A percentile compares a stretch with the other conserved stretches of the same genome.
phyloP scores from a whole-genome alignment of 495 filamentous ascomycete genomes.

The Bombardia bombarda region DNA sequence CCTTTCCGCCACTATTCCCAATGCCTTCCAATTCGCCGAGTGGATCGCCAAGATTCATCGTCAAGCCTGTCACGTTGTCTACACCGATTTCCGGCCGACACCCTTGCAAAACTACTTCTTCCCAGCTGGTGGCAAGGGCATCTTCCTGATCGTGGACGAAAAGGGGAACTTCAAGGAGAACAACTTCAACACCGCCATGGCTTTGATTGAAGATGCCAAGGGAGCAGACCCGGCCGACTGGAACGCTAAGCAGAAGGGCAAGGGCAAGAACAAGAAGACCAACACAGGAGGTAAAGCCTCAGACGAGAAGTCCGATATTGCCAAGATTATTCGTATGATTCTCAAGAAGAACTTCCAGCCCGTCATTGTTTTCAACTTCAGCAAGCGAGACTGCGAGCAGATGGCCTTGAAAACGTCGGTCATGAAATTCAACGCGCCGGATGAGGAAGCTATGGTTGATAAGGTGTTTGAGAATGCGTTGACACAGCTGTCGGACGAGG shows the following conservation, averaged over 20 bases:
- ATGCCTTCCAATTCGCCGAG: slow-evolving; percentile 98
- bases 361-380: slow-evolving; percentile 98
- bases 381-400: slow-evolving; percentile 89
- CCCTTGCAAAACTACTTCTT: slow-evolving; percentile 97
- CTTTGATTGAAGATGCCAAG: slow-evolving; percentile 75
- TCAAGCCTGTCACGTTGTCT: slow-evolving; percentile 96
- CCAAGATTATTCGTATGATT: slow-evolving; percentile 97
- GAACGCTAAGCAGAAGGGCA: slow-evolving; percentile 70
- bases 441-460: slow-evolving; percentile 87
- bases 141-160: slow-evolving; percentile 92
- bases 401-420: slow-evolving; percentile 75
- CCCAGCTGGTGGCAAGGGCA: slow-evolving; percentile 85
- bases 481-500: slow-evolving; percentile 82
- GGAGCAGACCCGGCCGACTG: slow-evolving; percentile 75
- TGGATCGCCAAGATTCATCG: slow-evolving; percentile 97
- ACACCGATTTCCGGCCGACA: slow-evolving; percentile 95
- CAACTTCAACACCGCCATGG: slow-evolving; percentile 95
- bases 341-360: slow-evolving; percentile 94
- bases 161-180: slow-evolving; percentile 91
- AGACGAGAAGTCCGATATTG: slow-evolving; percentile 69
- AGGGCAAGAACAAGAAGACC: slow-evolving; percentile 80
- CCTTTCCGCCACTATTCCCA: slow-evolving; percentile 96
- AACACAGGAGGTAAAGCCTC: slow-evolving; percentile 73
- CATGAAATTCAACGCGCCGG: slow-evolving; percentile 94
- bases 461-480: slow-evolving; percentile 92